Conservation (phyloP, 2,329 filamentous ascomycete species). For the Xylaria sp. region DNA sequence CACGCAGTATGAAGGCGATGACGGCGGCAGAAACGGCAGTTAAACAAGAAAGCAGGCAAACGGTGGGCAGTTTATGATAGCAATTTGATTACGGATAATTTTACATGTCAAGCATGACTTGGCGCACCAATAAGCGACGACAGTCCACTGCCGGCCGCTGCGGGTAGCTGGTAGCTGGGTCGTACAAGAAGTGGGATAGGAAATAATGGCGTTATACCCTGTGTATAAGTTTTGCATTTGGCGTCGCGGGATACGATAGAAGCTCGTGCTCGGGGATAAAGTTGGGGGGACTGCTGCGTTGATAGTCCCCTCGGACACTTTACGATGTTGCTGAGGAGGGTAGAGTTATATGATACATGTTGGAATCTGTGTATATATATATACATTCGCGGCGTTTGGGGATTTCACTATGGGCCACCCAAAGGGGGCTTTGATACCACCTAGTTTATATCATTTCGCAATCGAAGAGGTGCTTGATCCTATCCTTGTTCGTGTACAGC, state of each 20-base stretch:
- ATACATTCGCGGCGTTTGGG: slow-evolving; percentile 26
- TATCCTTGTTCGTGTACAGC: neutral
- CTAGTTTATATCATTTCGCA: slow-evolving; percentile 22
- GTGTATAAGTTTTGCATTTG: slow-evolving; percentile 34
- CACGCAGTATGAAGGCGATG: slow-evolving; percentile 33
- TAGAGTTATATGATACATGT: slow-evolving; percentile 28
- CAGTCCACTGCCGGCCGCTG: too few relatives aligned
- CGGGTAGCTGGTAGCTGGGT: slow-evolving; percentile 11
- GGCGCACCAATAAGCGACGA: slow-evolving; percentile 2
- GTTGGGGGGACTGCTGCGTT: slow-evolving; percentile 4
- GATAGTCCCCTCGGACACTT: slow-evolving; percentile 10
- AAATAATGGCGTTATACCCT: slow-evolving; percentile 32
- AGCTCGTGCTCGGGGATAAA: slow-evolving; percentile 8
- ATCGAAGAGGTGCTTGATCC: slow-evolving; percentile 10
- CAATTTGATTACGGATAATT: slow-evolving; percentile 8
- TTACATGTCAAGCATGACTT: slow-evolving; percentile 3
- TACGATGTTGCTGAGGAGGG: slow-evolving; percentile 10
- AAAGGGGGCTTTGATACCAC: slow-evolving; percentile 32
- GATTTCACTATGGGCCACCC: slow-evolving; percentile 19
- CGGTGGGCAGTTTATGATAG: slow-evolving; percentile 32
- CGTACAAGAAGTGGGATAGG: slow-evolving; percentile 31
- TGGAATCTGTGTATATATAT: slow-evolving; percentile 25
- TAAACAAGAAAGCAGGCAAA: slow-evolving; percentile 37
- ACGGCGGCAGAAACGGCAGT: slow-evolving; percentile 32
- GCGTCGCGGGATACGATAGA: slow-evolving; percentile 28